A percentile compares a stretch with the other conserved stretches of the same genome.
phyloP scores from a whole-genome alignment of 2,329 filamentous ascomycete species.

The Zopfia rhizophila region DNA sequence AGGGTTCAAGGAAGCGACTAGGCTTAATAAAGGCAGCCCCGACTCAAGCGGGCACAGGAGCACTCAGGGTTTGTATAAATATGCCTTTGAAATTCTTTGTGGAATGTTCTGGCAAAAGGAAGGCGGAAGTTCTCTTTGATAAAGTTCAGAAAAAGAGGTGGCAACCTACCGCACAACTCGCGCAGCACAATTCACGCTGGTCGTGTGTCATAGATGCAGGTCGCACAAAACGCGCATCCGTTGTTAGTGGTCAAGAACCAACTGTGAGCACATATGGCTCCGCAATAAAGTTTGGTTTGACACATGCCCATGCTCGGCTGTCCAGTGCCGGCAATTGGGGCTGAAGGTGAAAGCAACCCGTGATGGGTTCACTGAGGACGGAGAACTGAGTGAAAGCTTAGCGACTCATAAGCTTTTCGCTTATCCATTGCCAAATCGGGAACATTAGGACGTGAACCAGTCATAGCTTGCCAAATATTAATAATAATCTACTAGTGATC shows the following conservation, averaged over 20 bases:
- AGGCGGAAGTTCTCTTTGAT: not conserved
- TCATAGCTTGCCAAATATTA: no score
- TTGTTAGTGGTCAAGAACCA: slow-evolving; percentile 10
- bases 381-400: no score
- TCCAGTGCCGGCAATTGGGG: no score
- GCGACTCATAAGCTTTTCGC: no score
- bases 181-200: slow-evolving; percentile 4
- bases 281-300: no score
- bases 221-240: slow-evolving; percentile 27
- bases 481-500: no score
- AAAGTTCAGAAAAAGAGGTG: not conserved
- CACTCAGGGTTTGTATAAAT: not conserved
- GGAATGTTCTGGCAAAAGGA: slow-evolving; percentile 7
- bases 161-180: slow-evolving; percentile 9
- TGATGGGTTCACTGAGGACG: no score
- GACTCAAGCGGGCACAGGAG: not conserved
- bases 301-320: no score
- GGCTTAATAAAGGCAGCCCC: slow-evolving; percentile 19
- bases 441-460: no score
- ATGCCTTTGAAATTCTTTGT: slow-evolving; percentile 2
- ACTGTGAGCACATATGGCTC: no score
- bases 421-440: no score
- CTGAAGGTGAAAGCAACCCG: no score
- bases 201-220: slow-evolving; percentile 15
- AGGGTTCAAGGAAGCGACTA: slow-evolving; percentile 28